phyloP scores from a whole-genome alignment of 139 green algal species.

The Volvox africanus region DNA sequence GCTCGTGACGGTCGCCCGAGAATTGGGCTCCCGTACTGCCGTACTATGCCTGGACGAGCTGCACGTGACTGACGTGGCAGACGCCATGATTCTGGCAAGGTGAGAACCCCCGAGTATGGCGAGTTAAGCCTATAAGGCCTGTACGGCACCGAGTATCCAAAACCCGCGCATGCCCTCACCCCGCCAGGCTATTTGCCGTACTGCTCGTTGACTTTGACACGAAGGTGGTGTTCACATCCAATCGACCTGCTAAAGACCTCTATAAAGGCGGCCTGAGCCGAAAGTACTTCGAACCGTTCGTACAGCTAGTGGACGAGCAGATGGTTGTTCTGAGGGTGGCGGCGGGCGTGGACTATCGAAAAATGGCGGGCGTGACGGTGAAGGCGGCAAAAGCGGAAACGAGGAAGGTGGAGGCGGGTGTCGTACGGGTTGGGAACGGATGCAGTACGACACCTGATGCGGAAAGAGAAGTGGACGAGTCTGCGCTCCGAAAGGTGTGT shows the following conservation, averaged over 20 bases:
- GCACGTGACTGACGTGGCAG: constrained; percentile 93
- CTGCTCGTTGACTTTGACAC: constrained; percentile 57
- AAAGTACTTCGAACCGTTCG: constrained; percentile 93
- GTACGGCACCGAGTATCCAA: too few relatives aligned
- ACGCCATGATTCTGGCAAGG: constrained; percentile 86
- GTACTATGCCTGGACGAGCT: constrained; percentile 84
- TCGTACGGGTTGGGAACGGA: too few relatives aligned
- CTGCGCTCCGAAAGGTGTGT: too few relatives aligned
- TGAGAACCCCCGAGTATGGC: background rate
- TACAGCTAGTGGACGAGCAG: constrained; percentile 69
- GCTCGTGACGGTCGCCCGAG: constrained; percentile 75
- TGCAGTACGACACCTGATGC: too few relatives aligned
- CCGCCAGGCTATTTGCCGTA: background rate
- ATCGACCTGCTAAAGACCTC: constrained; percentile 74
- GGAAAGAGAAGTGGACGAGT: too few relatives aligned
- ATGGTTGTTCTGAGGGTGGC: constrained; percentile 75
- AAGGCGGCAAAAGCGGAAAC: constrained; percentile 40
- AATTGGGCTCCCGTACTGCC: constrained; percentile 53
- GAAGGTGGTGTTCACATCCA: constrained; percentile 84
- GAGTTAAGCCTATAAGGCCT: background rate
- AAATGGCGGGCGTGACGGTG: background rate
- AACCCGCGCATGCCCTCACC: too few relatives aligned
- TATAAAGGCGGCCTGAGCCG: constrained; percentile 92
- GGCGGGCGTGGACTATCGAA: constrained; percentile 74
- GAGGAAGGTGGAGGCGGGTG: too few relatives aligned